Conservation (phyloP, 2,329 filamentous ascomycete species). For the Rutstroemia sp. region DNA sequence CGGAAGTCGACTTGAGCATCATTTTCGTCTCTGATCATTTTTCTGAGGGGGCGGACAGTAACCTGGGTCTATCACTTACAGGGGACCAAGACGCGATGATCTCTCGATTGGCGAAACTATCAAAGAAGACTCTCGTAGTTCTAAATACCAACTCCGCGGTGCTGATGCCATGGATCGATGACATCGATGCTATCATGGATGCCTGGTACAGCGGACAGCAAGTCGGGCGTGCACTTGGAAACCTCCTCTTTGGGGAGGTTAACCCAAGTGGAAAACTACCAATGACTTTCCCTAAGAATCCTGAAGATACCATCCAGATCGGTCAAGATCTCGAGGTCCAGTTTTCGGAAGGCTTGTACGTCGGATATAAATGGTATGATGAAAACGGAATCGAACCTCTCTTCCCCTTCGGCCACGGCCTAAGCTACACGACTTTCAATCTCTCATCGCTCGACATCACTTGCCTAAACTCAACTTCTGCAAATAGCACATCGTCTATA, state of each 20-base stretch:
- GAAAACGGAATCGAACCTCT: slow-evolving; percentile 44
- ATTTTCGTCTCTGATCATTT: background rate
- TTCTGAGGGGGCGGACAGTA: background rate
- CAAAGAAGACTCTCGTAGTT: slow-evolving; percentile 51
- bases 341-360: slow-evolving; percentile 56
- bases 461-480: background rate
- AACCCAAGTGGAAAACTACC: slow-evolving; percentile 56
- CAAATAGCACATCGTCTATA: background rate
- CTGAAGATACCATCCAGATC: slow-evolving; percentile 38
- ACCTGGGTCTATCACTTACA: background rate
- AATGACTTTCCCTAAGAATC: slow-evolving; percentile 41
- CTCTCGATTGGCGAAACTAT: slow-evolving; percentile 44
- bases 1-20: background rate
- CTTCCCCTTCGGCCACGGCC: slow-evolving; percentile 54
- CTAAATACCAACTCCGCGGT: slow-evolving; percentile 55
- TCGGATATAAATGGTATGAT: slow-evolving; percentile 58
- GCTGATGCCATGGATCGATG: slow-evolving; percentile 42
- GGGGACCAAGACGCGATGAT: slow-evolving; percentile 31
- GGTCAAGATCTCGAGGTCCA: slow-evolving; percentile 47
- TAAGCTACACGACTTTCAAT: slow-evolving; percentile 6
- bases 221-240: slow-evolving; percentile 55
- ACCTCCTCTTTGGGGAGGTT: slow-evolving; percentile 51
- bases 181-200: slow-evolving; percentile 32
- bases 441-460: background rate
- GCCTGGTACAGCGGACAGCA: slow-evolving; percentile 56